phyloP scores from a whole-genome alignment of 1,284 basidiomycete genomes.

The Cryptococcus sp. region DNA sequence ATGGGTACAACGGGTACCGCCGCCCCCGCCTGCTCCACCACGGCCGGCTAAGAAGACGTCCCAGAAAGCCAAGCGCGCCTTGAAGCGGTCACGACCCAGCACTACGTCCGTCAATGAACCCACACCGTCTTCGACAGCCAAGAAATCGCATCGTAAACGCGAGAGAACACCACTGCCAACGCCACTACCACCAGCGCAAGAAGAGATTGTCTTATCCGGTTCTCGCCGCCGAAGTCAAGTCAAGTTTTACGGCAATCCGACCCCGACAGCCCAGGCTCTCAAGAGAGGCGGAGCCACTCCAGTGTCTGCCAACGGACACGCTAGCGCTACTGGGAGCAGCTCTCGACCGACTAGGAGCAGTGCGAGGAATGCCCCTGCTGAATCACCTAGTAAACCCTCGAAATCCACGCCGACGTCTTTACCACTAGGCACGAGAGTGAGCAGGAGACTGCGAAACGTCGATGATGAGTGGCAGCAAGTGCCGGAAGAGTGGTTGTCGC shows the following conservation, averaged over 20 bases:
- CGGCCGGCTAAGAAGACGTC: conserved; percentile 42
- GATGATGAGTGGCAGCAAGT: conserved; percentile 54
- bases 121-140: conserved; percentile 16
- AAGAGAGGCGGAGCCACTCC: conserved; percentile 28
- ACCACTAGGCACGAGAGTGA: conserved; percentile 40
- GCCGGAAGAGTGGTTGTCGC: conserved; percentile 49
- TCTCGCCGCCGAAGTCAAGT: conserved; percentile 39
- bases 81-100: conserved; percentile 24
- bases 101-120: background rate
- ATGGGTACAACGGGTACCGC: conserved; percentile 58
- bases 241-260: conserved; percentile 45
- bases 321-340: conserved; percentile 2
- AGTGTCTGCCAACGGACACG: background rate
- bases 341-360: conserved; percentile 12
- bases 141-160: conserved; percentile 31
- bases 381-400: conserved; percentile 10
- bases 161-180: conserved; percentile 10
- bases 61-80: conserved; percentile 37
- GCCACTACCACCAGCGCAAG: conserved; percentile 18
- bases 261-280: conserved; percentile 39
- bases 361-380: background rate
- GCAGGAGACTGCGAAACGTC: conserved; percentile 32
- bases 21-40: conserved; percentile 38
- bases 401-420: conserved; percentile 16
- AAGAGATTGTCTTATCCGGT: conserved; percentile 27